These are phyloP conservation scores for Vickermania spadyakhi DNA, from an alignment of 208 protist genomes.

Conservation along the genomic window DNA sequence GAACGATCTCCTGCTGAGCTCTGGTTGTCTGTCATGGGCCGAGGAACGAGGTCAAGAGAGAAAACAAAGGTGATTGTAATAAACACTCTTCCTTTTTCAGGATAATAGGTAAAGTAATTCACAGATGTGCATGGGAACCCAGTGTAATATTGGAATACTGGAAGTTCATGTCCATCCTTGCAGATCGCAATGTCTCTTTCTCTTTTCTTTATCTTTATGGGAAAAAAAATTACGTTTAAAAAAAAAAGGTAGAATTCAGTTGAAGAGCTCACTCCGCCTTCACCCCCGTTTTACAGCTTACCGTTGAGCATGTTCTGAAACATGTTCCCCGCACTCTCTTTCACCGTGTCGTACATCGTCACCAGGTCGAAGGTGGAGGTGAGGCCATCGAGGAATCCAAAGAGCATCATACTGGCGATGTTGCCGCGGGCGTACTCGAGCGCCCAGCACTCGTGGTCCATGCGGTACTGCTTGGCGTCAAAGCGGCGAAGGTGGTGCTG, in stretches of 20 bases:
- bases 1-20: too few relatives aligned
- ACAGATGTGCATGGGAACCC: too few relatives aligned
- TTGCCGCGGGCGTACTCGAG: conserved; percentile 89
- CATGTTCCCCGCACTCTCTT: conserved; percentile 58
- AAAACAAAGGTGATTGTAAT: too few relatives aligned
- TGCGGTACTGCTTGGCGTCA: conserved; percentile 82
- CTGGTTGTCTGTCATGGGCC: too few relatives aligned
- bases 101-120: too few relatives aligned
- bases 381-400: conserved; percentile 83
- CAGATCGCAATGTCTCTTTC: neutral
- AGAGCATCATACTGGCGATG: conserved; percentile 89
- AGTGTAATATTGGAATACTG: neutral
- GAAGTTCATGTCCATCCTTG: neutral
- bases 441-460: conserved; percentile 85
- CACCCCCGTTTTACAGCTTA: conserved; percentile 59
- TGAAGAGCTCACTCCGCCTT: conserved; percentile 1
- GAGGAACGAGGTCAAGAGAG: too few relatives aligned
- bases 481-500: conserved; percentile 60
- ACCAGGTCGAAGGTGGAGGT: conserved; percentile 72
- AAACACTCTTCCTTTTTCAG: too few relatives aligned
- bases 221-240: conserved; percentile 7
- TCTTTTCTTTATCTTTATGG: conserved; percentile 1
- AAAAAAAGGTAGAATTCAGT: conserved; percentile 12
- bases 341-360: conserved; percentile 56
- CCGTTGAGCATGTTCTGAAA: conserved; percentile 47